Conservation (phyloP, 2,329 filamentous ascomycete genomes). For the Cytospora piceae region DNA sequence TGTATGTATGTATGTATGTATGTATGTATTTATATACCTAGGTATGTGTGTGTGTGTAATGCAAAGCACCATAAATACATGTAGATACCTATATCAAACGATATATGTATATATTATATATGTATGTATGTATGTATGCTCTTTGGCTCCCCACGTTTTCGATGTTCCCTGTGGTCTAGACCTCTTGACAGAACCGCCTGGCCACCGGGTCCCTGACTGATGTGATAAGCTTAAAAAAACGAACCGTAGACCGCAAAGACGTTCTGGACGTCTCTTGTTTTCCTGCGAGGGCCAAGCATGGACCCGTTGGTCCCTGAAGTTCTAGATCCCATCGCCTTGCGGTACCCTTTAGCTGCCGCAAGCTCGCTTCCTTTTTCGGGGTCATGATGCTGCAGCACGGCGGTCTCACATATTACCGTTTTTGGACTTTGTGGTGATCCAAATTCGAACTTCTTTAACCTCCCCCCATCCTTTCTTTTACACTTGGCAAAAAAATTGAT, state of each 20-base stretch:
- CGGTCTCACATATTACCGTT: background rate
- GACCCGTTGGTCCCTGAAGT: conserved; percentile 17
- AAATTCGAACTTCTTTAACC: too few relatives aligned
- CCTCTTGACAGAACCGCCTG: conserved; percentile 20
- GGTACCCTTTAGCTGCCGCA: background rate
- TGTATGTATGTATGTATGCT: conserved; percentile 6
- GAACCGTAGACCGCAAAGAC: conserved; percentile 17
- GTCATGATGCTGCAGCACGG: background rate
- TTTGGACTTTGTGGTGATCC: too few relatives aligned
- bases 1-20: too few relatives aligned
- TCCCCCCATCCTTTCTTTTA: too few relatives aligned
- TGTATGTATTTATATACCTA: too few relatives aligned
- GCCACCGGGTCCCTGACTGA: conserved; percentile 19
- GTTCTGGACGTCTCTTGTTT: background rate
- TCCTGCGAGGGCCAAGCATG: conserved; percentile 10
- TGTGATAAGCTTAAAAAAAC: conserved; percentile 23
- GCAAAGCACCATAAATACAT: background rate
- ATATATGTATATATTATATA: too few relatives aligned
- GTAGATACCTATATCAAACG: conserved; percentile 1
- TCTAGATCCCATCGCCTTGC: conserved; percentile 18
- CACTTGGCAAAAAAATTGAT: too few relatives aligned
- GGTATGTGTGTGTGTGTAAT: too few relatives aligned
- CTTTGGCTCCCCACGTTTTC: conserved; percentile 13
- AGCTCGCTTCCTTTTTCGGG: conserved; percentile 3
- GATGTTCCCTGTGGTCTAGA: conserved; percentile 18